These are phyloP conservation scores for Trichoderma reesei DNA, from an alignment of 495 filamentous ascomycete genomes.

Conservation along the genomic window DNA sequence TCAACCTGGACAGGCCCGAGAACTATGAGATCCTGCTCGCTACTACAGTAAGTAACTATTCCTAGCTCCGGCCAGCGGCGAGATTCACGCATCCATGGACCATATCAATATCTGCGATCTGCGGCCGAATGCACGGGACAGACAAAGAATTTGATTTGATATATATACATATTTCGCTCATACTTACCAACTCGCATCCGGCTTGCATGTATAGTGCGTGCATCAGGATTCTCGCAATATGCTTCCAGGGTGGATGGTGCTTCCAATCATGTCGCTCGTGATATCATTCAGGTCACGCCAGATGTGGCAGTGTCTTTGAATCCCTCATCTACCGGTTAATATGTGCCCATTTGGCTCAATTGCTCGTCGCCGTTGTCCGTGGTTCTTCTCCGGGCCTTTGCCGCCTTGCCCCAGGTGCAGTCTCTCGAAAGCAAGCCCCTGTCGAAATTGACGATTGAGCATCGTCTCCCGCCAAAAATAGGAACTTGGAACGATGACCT, in stretches of 20 bases:
- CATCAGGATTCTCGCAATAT: background rate
- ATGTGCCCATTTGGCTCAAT: constrained; percentile 3
- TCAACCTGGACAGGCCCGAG: background rate
- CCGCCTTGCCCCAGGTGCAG: background rate
- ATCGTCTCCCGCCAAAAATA: constrained; percentile 1
- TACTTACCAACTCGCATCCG: background rate
- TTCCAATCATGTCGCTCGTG: constrained; percentile 4
- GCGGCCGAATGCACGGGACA: background rate
- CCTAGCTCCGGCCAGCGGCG: background rate
- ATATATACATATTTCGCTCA: constrained; percentile 4
- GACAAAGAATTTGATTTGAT: background rate
- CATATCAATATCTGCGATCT: constrained; percentile 1
- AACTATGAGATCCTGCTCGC: background rate
- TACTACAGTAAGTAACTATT: too few species aligned
- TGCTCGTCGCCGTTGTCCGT: background rate
- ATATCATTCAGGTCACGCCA: constrained; percentile 6
- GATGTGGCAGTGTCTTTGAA: constrained; percentile 3
- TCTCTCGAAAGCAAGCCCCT: background rate
- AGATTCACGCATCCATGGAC: background rate
- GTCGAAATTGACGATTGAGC: background rate
- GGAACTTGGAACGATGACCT: constrained; percentile 1
- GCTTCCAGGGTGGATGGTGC: background rate
- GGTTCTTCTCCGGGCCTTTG: background rate
- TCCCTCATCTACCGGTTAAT: constrained; percentile 7
- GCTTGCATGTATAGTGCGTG: constrained; percentile 2